phyloP scores from a whole-genome alignment of 208 protist genomes.

The Leishmania lainsoni region DNA sequence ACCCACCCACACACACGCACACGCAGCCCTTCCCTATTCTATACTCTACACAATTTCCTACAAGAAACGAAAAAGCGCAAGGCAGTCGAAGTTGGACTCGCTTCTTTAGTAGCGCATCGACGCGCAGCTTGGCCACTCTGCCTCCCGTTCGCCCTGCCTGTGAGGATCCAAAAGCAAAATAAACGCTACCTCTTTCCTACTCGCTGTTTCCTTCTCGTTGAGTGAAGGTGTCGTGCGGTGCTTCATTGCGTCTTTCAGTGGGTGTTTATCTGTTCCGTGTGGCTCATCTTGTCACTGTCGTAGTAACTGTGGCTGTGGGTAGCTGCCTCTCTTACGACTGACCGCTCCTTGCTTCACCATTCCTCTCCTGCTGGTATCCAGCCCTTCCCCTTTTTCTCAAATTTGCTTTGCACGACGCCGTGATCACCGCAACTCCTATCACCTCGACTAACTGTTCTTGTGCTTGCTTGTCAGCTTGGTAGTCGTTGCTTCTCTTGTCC shows the following conservation, averaged over 20 bases:
- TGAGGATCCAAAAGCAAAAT: not conserved
- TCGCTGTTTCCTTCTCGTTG: not conserved
- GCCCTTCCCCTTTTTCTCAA: not conserved
- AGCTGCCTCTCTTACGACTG: not conserved
- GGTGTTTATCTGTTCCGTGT: not conserved
- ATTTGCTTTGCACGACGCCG: not conserved
- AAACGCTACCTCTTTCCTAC: not conserved
- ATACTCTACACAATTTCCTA: not conserved
- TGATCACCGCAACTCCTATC: not conserved
- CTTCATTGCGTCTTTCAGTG: not conserved
- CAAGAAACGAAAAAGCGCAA: not conserved
- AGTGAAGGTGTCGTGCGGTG: not conserved
- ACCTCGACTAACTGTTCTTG: not conserved
- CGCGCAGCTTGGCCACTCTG: not conserved
- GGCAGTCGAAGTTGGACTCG: not conserved
- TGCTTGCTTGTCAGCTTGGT: not conserved
- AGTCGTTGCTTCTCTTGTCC: not conserved
- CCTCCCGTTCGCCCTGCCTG: not conserved
- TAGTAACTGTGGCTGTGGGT: not conserved
- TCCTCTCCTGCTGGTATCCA: not conserved
- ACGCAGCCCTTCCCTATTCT: too few species aligned
- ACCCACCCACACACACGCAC: not conserved
- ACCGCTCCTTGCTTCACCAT: slow-evolving; percentile 4
- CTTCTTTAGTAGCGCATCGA: not conserved
- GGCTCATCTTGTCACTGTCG: not conserved